Evolutionary conservation across 169 alveolate genomes (phyloP).

Genomic region (Babesia bigemina): DNA sequence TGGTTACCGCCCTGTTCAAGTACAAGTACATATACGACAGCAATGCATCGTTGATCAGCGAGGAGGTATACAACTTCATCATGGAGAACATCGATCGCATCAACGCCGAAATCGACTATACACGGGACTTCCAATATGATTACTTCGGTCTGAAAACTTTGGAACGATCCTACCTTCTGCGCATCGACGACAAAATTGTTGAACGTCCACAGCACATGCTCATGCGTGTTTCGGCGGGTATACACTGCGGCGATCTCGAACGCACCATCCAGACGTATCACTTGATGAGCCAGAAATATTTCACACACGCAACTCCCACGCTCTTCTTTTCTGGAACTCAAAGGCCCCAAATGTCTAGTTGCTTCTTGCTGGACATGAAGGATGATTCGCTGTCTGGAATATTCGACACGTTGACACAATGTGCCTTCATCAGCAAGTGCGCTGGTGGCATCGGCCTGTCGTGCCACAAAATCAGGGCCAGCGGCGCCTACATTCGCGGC

Average conservation of each 20-base stretch:
- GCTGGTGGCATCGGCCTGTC: conserved; percentile 99
- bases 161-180: conserved; percentile 91
- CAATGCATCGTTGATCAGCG: conserved; percentile 89
- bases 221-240: conserved; percentile 97
- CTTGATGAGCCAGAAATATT: conserved; percentile 92
- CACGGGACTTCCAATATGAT: conserved; percentile 94
- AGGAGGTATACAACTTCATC: conserved; percentile 90
- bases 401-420: conserved; percentile 91
- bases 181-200: conserved; percentile 88
- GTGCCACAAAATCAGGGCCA: conserved; percentile 92
- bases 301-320: conserved; percentile 99
- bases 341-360: conserved; percentile 94
- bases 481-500: conserved; percentile 95
- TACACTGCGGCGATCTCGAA: conserved; percentile 95
- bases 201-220: conserved; percentile 98
- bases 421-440: conserved; percentile 95
- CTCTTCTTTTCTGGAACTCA: conserved; percentile 97
- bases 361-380: conserved; percentile 92
- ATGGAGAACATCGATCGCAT: conserved; percentile 83
- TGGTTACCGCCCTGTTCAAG: conserved; percentile 73
- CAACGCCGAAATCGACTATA: conserved; percentile 90
- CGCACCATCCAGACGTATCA: conserved; percentile 91
- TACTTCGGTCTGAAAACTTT: conserved; percentile 98
- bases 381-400: conserved; percentile 98
- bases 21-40: conserved; percentile 88